Evolutionary conservation across 306 rosid genomes (phyloP).

Genomic region (Castanospermum australe): DNA sequence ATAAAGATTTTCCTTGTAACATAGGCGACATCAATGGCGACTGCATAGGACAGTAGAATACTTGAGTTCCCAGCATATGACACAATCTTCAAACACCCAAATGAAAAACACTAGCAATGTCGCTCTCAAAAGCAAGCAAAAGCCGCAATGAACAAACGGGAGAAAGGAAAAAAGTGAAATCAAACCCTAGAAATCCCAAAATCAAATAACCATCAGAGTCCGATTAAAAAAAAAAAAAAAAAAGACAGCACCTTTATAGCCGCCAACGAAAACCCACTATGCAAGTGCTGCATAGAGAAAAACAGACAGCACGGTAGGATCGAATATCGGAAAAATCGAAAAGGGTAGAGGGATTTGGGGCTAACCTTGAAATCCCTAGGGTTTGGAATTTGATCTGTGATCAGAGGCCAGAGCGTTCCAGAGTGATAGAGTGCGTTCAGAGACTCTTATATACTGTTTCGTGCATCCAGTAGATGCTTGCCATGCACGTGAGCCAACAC

Average conservation of each 20-base stretch:
- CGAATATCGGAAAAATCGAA: neutral
- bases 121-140: neutral
- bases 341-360: neutral
- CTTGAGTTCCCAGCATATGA: neutral
- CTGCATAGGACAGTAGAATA: neutral
- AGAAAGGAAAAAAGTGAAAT: neutral
- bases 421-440: neutral
- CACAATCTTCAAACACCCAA: neutral
- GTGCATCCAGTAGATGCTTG: constrained; percentile 1
- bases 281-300: neutral
- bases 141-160: neutral
- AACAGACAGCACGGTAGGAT: neutral
- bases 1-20: neutral
- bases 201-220: neutral
- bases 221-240: too few relatives aligned
- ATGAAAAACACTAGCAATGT: neutral
- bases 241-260: neutral
- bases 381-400: constrained; percentile 16
- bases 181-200: neutral
- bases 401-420: neutral
- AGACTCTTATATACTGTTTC: neutral
- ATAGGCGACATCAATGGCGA: too few relatives aligned
- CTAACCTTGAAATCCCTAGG: constrained; percentile 20
- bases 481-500: constrained; percentile 28
- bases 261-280: neutral